A percentile compares a stretch with the other conserved stretches of the same genome.
These are phyloP conservation scores for Paraurostyla sp. DNA, from an alignment of 73 alveolate species.

Conservation along the genomic window DNA sequence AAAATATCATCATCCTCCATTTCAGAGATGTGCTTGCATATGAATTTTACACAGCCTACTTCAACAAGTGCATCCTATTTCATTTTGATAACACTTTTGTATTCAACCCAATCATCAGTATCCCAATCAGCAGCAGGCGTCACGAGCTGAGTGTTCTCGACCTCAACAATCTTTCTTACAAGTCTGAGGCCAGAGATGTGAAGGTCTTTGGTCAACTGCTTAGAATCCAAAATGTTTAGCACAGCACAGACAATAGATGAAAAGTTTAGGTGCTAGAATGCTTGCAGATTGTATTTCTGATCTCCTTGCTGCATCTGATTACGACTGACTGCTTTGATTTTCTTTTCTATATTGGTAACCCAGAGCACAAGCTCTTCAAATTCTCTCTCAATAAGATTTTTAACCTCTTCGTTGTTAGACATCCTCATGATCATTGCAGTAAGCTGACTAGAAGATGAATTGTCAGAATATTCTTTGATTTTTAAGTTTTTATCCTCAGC, in stretches of 20 bases:
- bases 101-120: conserved; percentile 68
- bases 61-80: conserved; percentile 61
- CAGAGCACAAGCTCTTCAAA: conserved; percentile 69
- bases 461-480: neutral
- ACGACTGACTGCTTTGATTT: neutral
- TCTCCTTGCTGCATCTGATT: neutral
- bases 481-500: neutral
- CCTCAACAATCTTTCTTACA: conserved; percentile 70
- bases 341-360: conserved; percentile 60
- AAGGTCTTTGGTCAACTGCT: conserved; percentile 29
- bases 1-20: conserved; percentile 57
- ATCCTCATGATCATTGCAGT: neutral
- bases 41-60: conserved; percentile 58
- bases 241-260: conserved; percentile 44
- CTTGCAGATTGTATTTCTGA: neutral
- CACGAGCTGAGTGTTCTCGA: conserved; percentile 34
- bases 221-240: conserved; percentile 8
- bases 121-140: conserved; percentile 79
- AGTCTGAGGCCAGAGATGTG: conserved; percentile 69
- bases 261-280: conserved; percentile 17
- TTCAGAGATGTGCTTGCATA: conserved; percentile 67
- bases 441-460: conserved; percentile 13
- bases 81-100: conserved; percentile 1
- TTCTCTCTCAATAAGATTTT: conserved; percentile 58
- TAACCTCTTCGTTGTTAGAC: neutral